A percentile compares a stretch with the other conserved stretches of the same genome.
Conservation (phyloP, 2,329 filamentous ascomycete species). For the Ceratocystis papillata region DNA sequence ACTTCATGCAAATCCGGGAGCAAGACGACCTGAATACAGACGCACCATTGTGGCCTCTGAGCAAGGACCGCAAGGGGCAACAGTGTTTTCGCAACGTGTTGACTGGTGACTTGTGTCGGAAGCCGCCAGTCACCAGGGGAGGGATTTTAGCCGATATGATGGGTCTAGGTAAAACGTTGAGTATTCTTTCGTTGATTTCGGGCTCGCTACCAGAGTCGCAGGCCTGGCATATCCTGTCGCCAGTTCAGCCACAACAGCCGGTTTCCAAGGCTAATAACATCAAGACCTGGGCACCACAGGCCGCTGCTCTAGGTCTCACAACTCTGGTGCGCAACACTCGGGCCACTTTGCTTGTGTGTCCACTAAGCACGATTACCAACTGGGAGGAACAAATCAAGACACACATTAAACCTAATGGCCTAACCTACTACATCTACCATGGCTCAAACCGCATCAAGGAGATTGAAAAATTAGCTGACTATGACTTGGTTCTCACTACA, state of each 20-base stretch:
- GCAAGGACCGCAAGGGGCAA: conserved; percentile 40
- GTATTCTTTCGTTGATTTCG: conserved; percentile 67
- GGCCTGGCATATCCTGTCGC: conserved; percentile 48
- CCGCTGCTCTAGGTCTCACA: conserved; percentile 39
- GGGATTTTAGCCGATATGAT: conserved; percentile 78
- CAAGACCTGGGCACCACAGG: conserved; percentile 28
- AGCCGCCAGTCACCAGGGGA: conserved; percentile 53
- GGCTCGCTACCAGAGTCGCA: conserved; percentile 52
- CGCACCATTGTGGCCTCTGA: conserved; percentile 67
- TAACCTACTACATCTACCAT: conserved; percentile 78
- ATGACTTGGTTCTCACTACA: conserved; percentile 82
- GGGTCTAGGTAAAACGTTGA: conserved; percentile 79
- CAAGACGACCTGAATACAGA: conserved; percentile 50
- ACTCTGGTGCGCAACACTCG: conserved; percentile 56
- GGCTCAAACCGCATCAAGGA: conserved; percentile 65
- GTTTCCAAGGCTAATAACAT: conserved; percentile 32
- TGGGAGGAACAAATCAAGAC: conserved; percentile 88
- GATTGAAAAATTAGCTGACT: conserved; percentile 54
- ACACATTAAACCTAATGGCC: conserved; percentile 54
- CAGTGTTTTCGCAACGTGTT: conserved; percentile 57
- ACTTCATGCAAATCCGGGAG: conserved; percentile 76
- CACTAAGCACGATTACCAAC: conserved; percentile 81
- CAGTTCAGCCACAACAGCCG: conserved; percentile 39
- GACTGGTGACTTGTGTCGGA: conserved; percentile 54
- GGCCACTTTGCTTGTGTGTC: conserved; percentile 76